phyloP scores from a whole-genome alignment of 495 filamentous ascomycete genomes.

The Durotheca rogersii region DNA sequence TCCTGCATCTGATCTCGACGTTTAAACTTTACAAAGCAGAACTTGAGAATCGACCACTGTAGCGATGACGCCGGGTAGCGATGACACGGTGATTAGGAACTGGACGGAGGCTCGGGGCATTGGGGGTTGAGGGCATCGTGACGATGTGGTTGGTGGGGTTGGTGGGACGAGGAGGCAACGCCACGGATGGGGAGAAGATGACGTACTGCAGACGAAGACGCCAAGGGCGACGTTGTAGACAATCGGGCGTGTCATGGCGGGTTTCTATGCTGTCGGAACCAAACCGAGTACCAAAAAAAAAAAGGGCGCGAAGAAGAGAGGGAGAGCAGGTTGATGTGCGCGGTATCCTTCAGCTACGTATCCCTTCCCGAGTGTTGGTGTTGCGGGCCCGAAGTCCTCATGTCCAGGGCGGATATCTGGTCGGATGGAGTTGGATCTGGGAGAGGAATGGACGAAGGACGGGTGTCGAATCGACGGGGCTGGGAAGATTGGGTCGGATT shows the following conservation, averaged over 20 bases:
- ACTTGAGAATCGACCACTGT: too few species aligned
- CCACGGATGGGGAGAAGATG: conserved; percentile 24
- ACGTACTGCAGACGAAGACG: conserved; percentile 62
- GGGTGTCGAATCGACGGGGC: background rate
- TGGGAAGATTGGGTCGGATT: background rate
- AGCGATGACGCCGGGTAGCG: too few species aligned
- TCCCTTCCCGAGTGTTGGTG: conserved; percentile 7
- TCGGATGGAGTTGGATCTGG: conserved; percentile 5
- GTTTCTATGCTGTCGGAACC: background rate
- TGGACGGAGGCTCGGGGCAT: background rate
- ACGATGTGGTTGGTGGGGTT: too few species aligned
- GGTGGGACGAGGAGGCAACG: conserved; percentile 11
- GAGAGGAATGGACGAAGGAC: too few species aligned
- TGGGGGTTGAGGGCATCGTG: conserved; percentile 13
- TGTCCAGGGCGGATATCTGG: conserved; percentile 7
- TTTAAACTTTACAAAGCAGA: too few species aligned
- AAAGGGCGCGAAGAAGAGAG: background rate
- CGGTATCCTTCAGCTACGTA: conserved; percentile 15
- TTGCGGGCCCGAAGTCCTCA: conserved; percentile 6
- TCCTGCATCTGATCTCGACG: too few species aligned
- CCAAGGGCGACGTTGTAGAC: conserved; percentile 61
- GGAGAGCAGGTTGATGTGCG: conserved; percentile 1
- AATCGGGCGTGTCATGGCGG: conserved; percentile 49
- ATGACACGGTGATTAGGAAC: too few species aligned
- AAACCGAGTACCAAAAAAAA: conserved; percentile 1